phyloP scores from a whole-genome alignment of 179 eudicot species.

The Beta macrorhiza region DNA sequence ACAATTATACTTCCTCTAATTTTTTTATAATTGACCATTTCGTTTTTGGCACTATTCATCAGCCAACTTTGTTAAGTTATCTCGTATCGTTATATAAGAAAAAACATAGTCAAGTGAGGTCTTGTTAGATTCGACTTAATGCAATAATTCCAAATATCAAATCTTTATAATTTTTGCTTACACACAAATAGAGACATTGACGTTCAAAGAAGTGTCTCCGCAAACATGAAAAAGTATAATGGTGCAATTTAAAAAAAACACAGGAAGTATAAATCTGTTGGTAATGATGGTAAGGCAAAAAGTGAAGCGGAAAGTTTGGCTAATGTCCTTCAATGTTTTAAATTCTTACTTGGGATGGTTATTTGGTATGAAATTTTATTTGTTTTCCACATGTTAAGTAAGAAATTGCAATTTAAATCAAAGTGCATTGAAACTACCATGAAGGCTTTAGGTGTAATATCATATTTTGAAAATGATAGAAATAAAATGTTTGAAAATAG shows the following conservation, averaged over 20 bases:
- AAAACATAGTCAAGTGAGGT: no score
- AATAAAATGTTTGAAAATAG: slow-evolving; percentile 13
- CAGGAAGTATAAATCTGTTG: not conserved
- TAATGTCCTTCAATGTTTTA: not conserved
- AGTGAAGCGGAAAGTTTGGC: not conserved
- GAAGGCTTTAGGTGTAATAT: not conserved
- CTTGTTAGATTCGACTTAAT: no score
- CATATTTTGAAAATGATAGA: slow-evolving; percentile 16
- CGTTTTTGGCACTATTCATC: no score
- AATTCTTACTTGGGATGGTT: not conserved
- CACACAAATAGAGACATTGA: no score
- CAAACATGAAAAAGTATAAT: no score
- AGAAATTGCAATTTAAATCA: not conserved
- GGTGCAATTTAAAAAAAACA: no score
- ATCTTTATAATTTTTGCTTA: no score
- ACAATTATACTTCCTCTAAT: not conserved
- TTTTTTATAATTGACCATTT: no score
- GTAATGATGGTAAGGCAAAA: slow-evolving; percentile 6
- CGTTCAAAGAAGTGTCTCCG: no score
- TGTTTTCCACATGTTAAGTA: not conserved
- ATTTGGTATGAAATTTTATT: not conserved
- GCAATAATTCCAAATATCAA: no score
- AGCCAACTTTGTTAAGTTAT: no score
- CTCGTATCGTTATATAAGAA: no score
- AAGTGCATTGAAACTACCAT: not conserved